Conservation (phyloP, 208 protist species). For the Trypanosoma mega region DNA sequence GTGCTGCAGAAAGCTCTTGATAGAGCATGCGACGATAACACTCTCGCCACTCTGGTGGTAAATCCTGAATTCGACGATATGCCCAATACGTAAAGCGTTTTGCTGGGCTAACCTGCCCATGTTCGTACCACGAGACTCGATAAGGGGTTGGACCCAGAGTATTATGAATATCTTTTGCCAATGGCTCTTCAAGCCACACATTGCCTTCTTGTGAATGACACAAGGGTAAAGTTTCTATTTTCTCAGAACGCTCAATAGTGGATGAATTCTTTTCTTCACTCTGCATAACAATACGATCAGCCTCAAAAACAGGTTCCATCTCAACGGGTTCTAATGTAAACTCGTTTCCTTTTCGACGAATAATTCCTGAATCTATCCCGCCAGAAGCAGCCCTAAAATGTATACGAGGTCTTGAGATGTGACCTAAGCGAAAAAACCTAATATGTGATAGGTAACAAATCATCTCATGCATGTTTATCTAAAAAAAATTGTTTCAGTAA, state of each 20-base stretch:
- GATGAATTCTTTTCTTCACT: too few relatives aligned
- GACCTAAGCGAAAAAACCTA: too few relatives aligned
- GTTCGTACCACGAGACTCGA: conserved; percentile 76
- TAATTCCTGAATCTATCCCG: not conserved
- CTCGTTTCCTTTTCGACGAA: conserved; percentile 10
- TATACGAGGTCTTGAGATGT: too few relatives aligned
- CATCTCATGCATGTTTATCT: too few relatives aligned
- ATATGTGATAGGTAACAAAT: too few relatives aligned
- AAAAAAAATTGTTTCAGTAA: too few relatives aligned
- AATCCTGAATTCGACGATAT: conserved; percentile 67
- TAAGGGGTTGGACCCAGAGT: conserved; percentile 56
- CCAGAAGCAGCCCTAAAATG: not conserved
- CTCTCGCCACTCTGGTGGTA: conserved; percentile 80
- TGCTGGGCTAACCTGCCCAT: conserved; percentile 59
- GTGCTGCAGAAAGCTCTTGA: conserved; percentile 70
- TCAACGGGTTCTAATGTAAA: conserved; percentile 29
- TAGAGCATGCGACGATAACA: conserved; percentile 88
- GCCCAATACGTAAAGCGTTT: conserved; percentile 88
- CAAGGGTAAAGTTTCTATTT: too few relatives aligned
- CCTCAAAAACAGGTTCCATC: conserved; percentile 25
- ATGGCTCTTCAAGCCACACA: conserved; percentile 36
- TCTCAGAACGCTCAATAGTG: too few relatives aligned
- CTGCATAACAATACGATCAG: not conserved
- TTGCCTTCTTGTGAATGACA: not conserved
- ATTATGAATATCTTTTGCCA: conserved; percentile 61